phyloP scores from a whole-genome alignment of 192 early-diverging fungal genomes.

The Ambispora gerdemannii region DNA sequence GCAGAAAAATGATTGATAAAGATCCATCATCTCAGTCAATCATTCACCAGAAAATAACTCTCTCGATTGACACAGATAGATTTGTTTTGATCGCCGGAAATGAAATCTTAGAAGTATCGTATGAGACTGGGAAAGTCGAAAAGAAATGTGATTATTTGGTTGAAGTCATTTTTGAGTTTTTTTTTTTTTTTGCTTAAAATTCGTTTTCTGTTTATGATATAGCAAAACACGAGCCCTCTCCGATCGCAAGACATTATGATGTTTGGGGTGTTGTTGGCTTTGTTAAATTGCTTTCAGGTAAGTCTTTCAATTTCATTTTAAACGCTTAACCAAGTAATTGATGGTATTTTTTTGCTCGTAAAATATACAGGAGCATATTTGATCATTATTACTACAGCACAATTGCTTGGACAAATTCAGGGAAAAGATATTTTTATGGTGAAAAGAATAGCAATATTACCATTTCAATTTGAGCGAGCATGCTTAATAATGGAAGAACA shows the following conservation, averaged over 20 bases:
- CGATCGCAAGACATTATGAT: slow-evolving; percentile 8
- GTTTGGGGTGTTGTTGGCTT: slow-evolving; percentile 20
- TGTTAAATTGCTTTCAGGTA: slow-evolving; percentile 11
- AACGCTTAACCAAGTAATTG: background rate
- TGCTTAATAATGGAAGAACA: slow-evolving; percentile 7
- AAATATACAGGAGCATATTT: slow-evolving; percentile 1
- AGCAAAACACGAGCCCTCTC: background rate
- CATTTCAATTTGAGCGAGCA: slow-evolving; percentile 21
- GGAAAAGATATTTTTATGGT: slow-evolving; percentile 22
- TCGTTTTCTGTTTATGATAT: background rate
- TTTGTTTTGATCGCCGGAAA: slow-evolving; percentile 21
- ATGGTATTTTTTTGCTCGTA: background rate
- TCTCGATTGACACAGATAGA: slow-evolving; percentile 11
- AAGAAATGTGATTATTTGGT: slow-evolving; percentile 7
- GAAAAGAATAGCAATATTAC: slow-evolving; percentile 12
- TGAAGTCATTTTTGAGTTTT: background rate
- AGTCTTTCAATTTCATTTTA: background rate
- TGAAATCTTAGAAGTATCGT: slow-evolving; percentile 15
- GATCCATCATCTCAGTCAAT: too few species aligned
- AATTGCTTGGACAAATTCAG: slow-evolving; percentile 11
- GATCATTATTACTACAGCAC: slow-evolving; percentile 11
- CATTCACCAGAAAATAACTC: slow-evolving; percentile 18
- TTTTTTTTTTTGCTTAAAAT: background rate
- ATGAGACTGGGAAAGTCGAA: slow-evolving; percentile 10
- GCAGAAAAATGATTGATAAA: too few species aligned